Evolutionary conservation across 2,329 filamentous ascomycete species (phyloP).

Genomic region (Aspergillus caelatus): DNA sequence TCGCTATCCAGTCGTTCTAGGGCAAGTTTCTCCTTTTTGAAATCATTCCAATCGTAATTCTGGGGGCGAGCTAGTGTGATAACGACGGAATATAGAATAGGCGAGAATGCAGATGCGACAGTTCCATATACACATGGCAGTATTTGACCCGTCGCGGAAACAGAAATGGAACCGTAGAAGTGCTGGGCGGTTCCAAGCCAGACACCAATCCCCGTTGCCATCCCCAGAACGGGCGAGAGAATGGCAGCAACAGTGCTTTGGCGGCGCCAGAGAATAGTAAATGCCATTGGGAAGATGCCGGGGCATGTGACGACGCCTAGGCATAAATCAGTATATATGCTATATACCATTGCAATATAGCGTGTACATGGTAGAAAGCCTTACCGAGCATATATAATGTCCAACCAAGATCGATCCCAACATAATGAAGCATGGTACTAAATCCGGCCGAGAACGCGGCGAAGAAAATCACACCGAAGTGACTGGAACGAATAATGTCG

Average conservation of each 20-base stretch:
- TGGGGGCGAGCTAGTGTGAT: conserved; percentile 52
- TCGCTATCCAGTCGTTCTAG: conserved; percentile 30
- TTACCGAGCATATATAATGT: conserved; percentile 56
- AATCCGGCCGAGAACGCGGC: conserved; percentile 56
- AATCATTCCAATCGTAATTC: conserved; percentile 46
- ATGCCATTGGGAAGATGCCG: conserved; percentile 57
- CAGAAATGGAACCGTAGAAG: conserved; percentile 52
- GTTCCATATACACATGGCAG: conserved; percentile 59
- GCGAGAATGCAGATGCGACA: conserved; percentile 57
- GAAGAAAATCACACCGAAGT: conserved; percentile 57
- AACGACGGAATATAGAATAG: conserved; percentile 52
- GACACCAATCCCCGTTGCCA: conserved; percentile 55
- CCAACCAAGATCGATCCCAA: conserved; percentile 58
- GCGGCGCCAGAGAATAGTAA: conserved; percentile 56
- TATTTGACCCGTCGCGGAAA: conserved; percentile 52
- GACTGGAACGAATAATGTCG: conserved; percentile 56
- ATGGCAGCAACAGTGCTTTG: conserved; percentile 56
- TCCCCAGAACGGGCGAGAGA: conserved; percentile 53
- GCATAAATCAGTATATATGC: neutral
- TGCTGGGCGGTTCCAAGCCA: conserved; percentile 55
- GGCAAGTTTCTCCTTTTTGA: conserved; percentile 36
- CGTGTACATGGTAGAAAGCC: accelerated
- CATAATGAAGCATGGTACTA: conserved; percentile 57
- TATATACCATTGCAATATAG: too few species aligned
- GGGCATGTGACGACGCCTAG: conserved; percentile 56